Percentiles rank a stretch among this genome's conserved stretches.
Evolutionary conservation across 202 grass and related monocot species (phyloP).

Genomic region (Musa balbisiana): DNA sequence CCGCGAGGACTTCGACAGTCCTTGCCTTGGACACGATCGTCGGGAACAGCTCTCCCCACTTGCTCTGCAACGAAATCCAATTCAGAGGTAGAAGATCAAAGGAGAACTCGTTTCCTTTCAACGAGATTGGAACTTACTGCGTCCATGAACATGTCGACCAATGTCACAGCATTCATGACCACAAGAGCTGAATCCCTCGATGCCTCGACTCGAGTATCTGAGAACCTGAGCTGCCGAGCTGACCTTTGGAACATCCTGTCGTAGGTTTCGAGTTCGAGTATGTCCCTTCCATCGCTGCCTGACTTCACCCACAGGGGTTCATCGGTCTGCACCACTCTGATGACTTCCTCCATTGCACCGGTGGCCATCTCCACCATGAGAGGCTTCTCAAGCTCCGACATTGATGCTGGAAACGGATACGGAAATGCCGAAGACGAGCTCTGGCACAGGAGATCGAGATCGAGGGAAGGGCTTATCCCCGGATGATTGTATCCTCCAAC

Average conservation of each 20-base stretch:
- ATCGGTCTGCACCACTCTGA: constrained; percentile 59
- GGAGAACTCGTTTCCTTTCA: not conserved
- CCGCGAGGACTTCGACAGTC: constrained; percentile 54
- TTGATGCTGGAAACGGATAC: constrained; percentile 43
- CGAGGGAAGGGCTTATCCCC: constrained; percentile 34
- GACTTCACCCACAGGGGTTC: constrained; percentile 55
- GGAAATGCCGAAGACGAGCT: constrained; percentile 14
- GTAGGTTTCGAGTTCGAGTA: constrained; percentile 42
- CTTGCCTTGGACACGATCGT: constrained; percentile 55
- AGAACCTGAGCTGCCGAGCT: constrained; percentile 30
- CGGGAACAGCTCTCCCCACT: constrained; percentile 82
- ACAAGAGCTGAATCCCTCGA: constrained; percentile 53
- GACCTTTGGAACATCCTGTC: constrained; percentile 56
- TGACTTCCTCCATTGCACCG: constrained; percentile 67
- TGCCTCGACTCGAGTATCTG: constrained; percentile 48
- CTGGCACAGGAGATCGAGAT: constrained; percentile 57
- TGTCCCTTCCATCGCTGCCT: constrained; percentile 22
- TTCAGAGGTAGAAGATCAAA: not conserved
- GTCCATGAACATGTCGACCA: constrained; percentile 85
- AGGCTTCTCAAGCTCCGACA: constrained; percentile 59
- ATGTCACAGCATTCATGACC: constrained; percentile 42
- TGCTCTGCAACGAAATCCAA: constrained; percentile 36
- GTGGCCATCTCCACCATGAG: constrained; percentile 48
- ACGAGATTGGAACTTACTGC: constrained; percentile 6
- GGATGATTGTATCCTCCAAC: constrained; percentile 37